Evolutionary conservation across 345 rosid species (phyloP).

Genomic region (Gossypium thurberi): DNA sequence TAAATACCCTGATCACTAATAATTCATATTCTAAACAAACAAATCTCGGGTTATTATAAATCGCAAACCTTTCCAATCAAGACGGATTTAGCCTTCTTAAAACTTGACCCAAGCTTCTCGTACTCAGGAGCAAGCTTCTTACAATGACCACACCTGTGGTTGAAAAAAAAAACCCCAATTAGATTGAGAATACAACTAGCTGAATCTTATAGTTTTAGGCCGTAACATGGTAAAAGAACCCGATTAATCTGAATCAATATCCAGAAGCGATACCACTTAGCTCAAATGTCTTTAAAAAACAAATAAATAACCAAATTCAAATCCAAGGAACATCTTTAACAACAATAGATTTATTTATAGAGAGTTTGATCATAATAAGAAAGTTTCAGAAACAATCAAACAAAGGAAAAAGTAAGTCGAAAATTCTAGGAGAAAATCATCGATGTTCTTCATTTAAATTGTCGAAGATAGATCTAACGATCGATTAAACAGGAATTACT

Average conservation of each 20-base stretch:
- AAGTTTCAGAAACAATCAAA: neutral
- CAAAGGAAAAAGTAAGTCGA: neutral
- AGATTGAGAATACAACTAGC: neutral
- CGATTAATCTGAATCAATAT: neutral
- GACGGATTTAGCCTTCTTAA: constrained; percentile 79
- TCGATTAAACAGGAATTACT: neutral
- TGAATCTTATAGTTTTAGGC: neutral
- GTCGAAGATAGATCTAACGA: constrained; percentile 17
- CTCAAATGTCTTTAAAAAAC: neutral
- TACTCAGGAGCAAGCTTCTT: constrained; percentile 98
- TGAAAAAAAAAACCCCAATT: neutral
- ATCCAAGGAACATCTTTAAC: neutral
- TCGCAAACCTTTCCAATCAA: constrained; percentile 81
- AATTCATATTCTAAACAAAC: neutral
- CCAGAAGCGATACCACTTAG: neutral
- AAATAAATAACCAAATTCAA: neutral
- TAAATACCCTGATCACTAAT: neutral
- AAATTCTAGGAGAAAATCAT: neutral
- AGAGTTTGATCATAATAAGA: neutral
- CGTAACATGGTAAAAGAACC: neutral
- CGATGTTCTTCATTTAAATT: neutral
- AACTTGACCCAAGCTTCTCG: constrained; percentile 89
- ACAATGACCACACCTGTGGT: constrained; percentile 95
- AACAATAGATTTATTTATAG: neutral
- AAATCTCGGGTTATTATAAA: neutral